Base-by-base conservation (phyloP, 1,284 basidiomycete species). In the Pyrrhoderma noxium region DNA sequence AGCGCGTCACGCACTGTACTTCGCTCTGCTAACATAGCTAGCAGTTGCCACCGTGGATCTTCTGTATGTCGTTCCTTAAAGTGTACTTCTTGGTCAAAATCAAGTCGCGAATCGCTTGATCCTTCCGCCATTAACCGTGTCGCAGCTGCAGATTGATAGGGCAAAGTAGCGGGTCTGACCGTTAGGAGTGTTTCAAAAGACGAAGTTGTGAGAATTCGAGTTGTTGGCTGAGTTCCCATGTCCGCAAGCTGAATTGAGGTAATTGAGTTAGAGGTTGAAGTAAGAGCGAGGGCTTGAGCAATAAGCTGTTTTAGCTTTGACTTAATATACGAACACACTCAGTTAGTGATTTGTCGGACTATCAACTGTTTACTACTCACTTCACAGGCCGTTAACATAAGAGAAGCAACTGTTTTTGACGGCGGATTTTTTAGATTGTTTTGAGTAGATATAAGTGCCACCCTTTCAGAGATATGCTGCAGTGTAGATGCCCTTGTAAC, bases 231-330 rank as follows among this genome's bases (percentile, higher is more conserved):
- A 40, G 70, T 66, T 47, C 69, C 68, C 16, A 70, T 69, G 2
- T 68, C 67, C n/a, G 82, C 78, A 0, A 83, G 78, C n/a, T 72
- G 73, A 47, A 89, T 86, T 40, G 87, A 89, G 1, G 82, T 76
- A 58, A 88, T 83, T 23, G 83, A 79, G 58, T 82, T 77, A 2
- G 87, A 89, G 3, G 80, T 76, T 0, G 84, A 80, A 1, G 85
- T 89, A 8, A 89, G 68, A 1, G 85, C 82, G 31, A 90, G 66
- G 2, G 87, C 84, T 61, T 85, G 84, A 0, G 81, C 84, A 54
- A 90, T 82, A 14, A 90, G 72, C 55, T 89, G 85, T 62, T 90
- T 90, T 7, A 90, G 71, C 62, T 88, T 88, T 8, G 84, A 83
- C 86, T 89, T 51, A 18, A 22, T 35, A 42, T 8, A 25, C 3